Evolutionary conservation across 1,139 yeast genomes (phyloP), one percentile per base, ranked within the genome.

Genomic region (Candida anutae): DNA sequence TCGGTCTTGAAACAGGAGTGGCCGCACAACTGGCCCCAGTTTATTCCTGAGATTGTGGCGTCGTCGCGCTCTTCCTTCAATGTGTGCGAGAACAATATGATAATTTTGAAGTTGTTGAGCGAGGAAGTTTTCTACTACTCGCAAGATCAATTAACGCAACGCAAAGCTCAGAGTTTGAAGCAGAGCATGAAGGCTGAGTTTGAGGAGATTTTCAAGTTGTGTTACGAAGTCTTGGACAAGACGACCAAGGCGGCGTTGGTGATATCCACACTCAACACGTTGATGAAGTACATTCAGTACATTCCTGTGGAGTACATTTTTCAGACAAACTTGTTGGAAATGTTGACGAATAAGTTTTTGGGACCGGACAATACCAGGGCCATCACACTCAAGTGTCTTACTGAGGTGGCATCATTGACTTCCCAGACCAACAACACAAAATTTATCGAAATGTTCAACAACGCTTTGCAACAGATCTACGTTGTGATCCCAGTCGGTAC

Each of bases 11-110:
- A 90, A 51, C 97, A 93, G 57, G 99, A 90, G 52, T 90, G 99
- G 99, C 99, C 99, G 22, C 87, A 79, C 43, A 83, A 87, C 50
- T 90, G 99, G 99, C 97, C 97, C 14, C 84, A 82, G 44, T 90
- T 93, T 47, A 81, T 90, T 30, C 95, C 97, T 10, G 98, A 93
- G 52, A 74, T 90, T 37, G 93, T 90, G 24, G 71, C 71, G 38
- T 79, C 94, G 39, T 80, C 94, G 29, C 74, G 85, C 38, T 76
- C 93, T 13, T 81, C 94, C 23, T 75, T 82, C 55, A 88, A 87
- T 45, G 95, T 90, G 27, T 93, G 98, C 62, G 98, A 90, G 56
- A 90, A 90, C 59, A 90, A 90, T 56, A 90, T 90, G 97, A 77
- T 79, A 39, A 88, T 93, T 36, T 69, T 90, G 51, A 82, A 82